These are phyloP conservation scores for Pythium brassicae DNA, from an alignment of 352 stramenopile species.

Conservation along the genomic window DNA sequence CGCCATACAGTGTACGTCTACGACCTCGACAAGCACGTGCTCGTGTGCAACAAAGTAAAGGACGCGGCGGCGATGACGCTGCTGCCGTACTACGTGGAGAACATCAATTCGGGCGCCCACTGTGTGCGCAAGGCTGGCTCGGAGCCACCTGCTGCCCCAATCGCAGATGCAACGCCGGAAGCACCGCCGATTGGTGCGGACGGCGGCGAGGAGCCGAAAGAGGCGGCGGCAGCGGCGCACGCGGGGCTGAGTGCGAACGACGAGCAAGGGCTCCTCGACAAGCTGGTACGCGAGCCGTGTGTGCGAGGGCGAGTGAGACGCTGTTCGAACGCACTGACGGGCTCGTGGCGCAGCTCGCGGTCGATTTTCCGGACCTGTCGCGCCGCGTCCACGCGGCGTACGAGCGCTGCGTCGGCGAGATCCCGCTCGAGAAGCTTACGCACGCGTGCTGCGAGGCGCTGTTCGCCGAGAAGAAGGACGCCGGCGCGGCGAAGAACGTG, in stretches of 20 bases:
- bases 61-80: slow-evolving; percentile 49
- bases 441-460: slow-evolving; percentile 61
- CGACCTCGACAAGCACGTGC: slow-evolving; percentile 74
- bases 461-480: slow-evolving; percentile 52
- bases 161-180: too few species aligned
- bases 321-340: background rate
- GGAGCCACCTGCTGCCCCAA: background rate
- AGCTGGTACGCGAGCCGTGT: slow-evolving; percentile 27
- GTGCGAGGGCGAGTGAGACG: background rate
- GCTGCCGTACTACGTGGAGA: slow-evolving; percentile 67
- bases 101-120: slow-evolving; percentile 76
- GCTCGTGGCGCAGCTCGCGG: slow-evolving; percentile 15
- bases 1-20: slow-evolving; percentile 76
- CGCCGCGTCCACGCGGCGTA: slow-evolving; percentile 50
- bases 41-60: slow-evolving; percentile 77
- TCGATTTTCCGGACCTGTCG: slow-evolving; percentile 55
- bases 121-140: slow-evolving; percentile 4
- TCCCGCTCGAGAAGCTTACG: slow-evolving; percentile 62
- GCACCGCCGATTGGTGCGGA: background rate
- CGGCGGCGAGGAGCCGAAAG: background rate
- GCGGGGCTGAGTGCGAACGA: slow-evolving; percentile 30
- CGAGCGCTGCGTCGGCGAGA: slow-evolving; percentile 44
- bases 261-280: slow-evolving; percentile 68
- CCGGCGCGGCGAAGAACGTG: slow-evolving; percentile 50
- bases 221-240: slow-evolving; percentile 19